A percentile compares a stretch with the other conserved stretches of the same genome.
Conservation (phyloP, 345 rosid species). For the Salix viminalis region DNA sequence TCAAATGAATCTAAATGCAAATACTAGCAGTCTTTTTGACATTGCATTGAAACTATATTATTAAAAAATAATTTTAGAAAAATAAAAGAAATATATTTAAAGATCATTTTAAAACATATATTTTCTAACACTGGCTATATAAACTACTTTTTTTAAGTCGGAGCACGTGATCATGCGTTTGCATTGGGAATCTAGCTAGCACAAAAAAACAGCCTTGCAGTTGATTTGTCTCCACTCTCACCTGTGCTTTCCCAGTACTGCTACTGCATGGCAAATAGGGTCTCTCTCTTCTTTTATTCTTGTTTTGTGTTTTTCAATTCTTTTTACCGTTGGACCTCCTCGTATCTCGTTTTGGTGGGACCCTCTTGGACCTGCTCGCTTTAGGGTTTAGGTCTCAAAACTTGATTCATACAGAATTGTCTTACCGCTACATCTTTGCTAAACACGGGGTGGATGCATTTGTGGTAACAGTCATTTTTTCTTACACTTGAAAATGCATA, state of each 20-base stretch:
- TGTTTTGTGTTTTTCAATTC: neutral
- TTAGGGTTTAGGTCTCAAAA: neutral
- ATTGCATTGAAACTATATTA: too few relatives aligned
- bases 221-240: conserved; percentile 11
- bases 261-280: neutral
- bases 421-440: neutral
- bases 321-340: neutral
- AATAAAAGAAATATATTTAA: too few relatives aligned
- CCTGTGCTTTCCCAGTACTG: conserved; percentile 10
- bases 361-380: neutral
- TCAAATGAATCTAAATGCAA: too few relatives aligned
- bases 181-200: conserved; percentile 22
- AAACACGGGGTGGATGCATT: too few relatives aligned
- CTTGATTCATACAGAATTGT: neutral
- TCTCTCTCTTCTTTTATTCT: neutral
- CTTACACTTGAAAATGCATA: too few relatives aligned
- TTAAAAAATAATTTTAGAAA: too few relatives aligned
- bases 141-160: neutral
- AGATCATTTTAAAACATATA: too few relatives aligned
- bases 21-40: too few relatives aligned
- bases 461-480: too few relatives aligned
- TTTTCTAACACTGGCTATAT: neutral
- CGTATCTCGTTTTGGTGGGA: neutral
- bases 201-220: conserved; percentile 8
- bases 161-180: conserved; percentile 27